Evolutionary conservation across 352 stramenopile genomes (phyloP).

Genomic region (Plasmopara viticola): DNA sequence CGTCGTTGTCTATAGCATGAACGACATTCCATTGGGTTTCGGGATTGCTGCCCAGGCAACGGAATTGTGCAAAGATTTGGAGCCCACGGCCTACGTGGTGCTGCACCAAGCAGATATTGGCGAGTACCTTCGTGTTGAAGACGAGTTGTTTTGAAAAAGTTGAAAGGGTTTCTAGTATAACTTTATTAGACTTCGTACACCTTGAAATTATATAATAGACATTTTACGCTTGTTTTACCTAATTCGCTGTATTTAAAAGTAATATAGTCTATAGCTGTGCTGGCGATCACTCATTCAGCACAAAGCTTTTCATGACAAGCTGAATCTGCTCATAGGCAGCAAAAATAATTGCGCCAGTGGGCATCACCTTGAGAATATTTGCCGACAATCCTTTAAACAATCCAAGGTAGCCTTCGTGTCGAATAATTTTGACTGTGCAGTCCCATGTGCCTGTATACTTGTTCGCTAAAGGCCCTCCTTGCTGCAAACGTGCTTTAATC

Average conservation of each 20-base stretch:
- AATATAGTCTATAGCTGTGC: constrained; percentile 24
- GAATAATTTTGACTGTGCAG: constrained; percentile 86
- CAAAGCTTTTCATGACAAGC: constrained; percentile 35
- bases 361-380: constrained; percentile 95
- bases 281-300: constrained; percentile 37
- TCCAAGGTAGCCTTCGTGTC: constrained; percentile 86
- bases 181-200: constrained; percentile 14
- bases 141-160: constrained; percentile 92
- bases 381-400: constrained; percentile 95
- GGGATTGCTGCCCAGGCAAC: constrained; percentile 96
- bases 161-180: neutral
- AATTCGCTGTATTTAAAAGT: constrained; percentile 11
- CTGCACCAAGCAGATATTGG: constrained; percentile 99
- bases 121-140: constrained; percentile 98
- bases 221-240: constrained; percentile 32
- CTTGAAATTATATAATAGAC: constrained; percentile 55
- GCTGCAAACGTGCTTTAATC: constrained; percentile 94
- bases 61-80: constrained; percentile 93
- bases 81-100: constrained; percentile 96
- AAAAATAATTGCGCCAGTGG: constrained; percentile 93
- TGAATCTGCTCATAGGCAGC: constrained; percentile 82
- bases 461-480: constrained; percentile 67
- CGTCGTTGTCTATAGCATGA: constrained; percentile 98
- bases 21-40: constrained; percentile 97
- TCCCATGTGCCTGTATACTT: constrained; percentile 89